Conservation (phyloP, 2,329 filamentous ascomycete genomes). For the Aspergillus brasiliensis region DNA sequence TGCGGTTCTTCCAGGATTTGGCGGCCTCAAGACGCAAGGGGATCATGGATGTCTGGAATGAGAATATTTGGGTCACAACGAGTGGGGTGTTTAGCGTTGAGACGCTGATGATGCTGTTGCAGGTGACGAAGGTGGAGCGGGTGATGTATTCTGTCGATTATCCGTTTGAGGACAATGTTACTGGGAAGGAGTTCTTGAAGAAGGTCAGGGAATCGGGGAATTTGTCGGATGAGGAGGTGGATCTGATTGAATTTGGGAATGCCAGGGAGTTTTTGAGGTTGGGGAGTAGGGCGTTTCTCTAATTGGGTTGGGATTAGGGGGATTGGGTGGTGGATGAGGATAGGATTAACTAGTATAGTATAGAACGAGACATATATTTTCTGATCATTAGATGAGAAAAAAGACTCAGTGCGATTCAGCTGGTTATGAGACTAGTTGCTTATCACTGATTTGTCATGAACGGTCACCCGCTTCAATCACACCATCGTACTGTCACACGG, state of each 20-base stretch:
- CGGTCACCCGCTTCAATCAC: neutral
- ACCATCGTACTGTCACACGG: neutral
- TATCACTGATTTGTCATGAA: too few species aligned
- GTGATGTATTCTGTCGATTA: constrained; percentile 19
- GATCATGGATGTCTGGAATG: constrained; percentile 45
- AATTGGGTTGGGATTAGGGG: too few species aligned
- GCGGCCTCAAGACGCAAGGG: neutral
- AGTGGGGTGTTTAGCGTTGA: constrained; percentile 12
- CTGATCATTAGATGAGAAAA: too few species aligned
- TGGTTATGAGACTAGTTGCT: too few species aligned
- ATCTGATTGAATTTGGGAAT: constrained; percentile 54
- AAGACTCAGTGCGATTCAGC: too few species aligned
- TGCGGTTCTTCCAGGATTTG: constrained; percentile 40
- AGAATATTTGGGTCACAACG: constrained; percentile 17
- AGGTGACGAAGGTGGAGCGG: constrained; percentile 4
- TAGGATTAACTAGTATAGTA: too few species aligned
- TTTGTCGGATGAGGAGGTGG: constrained; percentile 52
- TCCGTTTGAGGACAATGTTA: constrained; percentile 55
- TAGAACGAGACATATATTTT: too few species aligned
- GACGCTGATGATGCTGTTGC: constrained; percentile 10
- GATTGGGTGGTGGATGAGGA: too few species aligned
- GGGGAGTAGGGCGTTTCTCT: too few species aligned
- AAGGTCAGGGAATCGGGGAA: constrained; percentile 54
- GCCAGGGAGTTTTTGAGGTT: constrained; percentile 50
- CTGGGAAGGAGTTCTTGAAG: constrained; percentile 51